Evolutionary conservation across 495 filamentous ascomycete species (phyloP).

Genomic region (Neurospora sp.): DNA sequence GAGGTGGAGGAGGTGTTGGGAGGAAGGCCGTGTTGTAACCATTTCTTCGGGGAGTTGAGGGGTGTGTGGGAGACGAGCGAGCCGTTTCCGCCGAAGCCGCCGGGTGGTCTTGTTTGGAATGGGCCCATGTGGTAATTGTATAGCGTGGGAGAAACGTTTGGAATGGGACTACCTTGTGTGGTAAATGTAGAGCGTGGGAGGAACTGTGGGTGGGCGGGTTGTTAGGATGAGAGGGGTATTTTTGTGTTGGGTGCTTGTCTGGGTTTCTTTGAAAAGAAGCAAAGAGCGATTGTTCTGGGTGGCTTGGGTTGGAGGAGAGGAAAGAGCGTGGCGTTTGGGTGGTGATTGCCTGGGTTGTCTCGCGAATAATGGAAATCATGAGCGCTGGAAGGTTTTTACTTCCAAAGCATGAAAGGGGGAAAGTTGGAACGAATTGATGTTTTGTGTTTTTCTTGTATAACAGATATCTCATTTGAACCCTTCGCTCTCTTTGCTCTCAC

Average conservation of each 20-base stretch:
- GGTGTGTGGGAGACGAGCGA: background rate
- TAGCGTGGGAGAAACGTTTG: background rate
- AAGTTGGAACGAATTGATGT: background rate
- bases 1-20: background rate
- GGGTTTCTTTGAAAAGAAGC: background rate
- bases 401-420: background rate
- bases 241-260: background rate
- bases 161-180: background rate
- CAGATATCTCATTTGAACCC: background rate
- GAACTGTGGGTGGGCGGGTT: background rate
- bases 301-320: background rate
- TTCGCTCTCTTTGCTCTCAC: background rate
- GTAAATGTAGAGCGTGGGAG: background rate
- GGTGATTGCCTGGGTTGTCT: background rate
- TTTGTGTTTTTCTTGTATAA: background rate
- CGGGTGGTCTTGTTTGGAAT: background rate
- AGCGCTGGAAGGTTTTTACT: background rate
- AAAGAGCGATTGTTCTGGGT: background rate
- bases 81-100: background rate
- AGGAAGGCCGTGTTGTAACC: background rate
- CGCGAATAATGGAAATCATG: background rate
- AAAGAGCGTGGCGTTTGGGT: background rate
- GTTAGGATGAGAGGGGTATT: no score
- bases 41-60: background rate
- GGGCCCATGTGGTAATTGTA: background rate